Evolutionary conservation across 2,329 filamentous ascomycete species (phyloP), one percentile per base, ranked within the genome.

Genomic region (Furcasterigmium furcatum): DNA sequence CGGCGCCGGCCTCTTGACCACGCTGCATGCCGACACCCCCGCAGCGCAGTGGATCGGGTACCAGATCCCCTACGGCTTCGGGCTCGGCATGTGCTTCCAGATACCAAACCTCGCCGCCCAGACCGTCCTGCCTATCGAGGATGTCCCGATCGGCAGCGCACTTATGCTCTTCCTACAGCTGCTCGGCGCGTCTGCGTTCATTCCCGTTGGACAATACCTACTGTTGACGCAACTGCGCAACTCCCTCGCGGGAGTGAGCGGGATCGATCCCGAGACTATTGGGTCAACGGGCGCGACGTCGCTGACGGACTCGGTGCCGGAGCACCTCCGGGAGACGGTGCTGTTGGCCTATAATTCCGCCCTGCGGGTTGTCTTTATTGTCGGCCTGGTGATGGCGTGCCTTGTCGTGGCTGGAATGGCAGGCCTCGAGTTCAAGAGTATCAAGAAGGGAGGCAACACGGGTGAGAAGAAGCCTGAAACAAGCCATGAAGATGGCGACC

Each of bases 321-420:
- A 34, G 10, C 27, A 29, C 1, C 9, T 48, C 5, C 46, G 38
- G 30, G 9, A 3, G 12, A 43, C 40, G 1, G 46, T 56, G 2
- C 21, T 61, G 13, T 10, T 45, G 7, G 77, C 75, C 0, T 85
- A 85, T 62, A 85, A 84, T 53, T 53, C 63, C 6, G 72, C 80
- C 0, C 56, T 86, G 12, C 69, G 68, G 2, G 59, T 71, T 39
- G 72, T 73, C 0, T 85, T 81, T 55, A 76, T 77, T 48, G 73
- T 84, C 3, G 70, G 69, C 2, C 63, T 80, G 6, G 73, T 76
- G 0, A 60, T 79, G 46, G 65, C 70, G 1, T 64, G 65, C 4
- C 29, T 80, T 3, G 73, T 68, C 5, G 67, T 81, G 13, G 30
- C 82, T 18, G 79, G 75, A 3, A 19, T 36, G 2, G 34, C 34